Evolutionary conservation across 2,329 filamentous ascomycete genomes (phyloP), one percentile per base, ranked within the genome.

Genomic region (Pseudonectria buxi): DNA sequence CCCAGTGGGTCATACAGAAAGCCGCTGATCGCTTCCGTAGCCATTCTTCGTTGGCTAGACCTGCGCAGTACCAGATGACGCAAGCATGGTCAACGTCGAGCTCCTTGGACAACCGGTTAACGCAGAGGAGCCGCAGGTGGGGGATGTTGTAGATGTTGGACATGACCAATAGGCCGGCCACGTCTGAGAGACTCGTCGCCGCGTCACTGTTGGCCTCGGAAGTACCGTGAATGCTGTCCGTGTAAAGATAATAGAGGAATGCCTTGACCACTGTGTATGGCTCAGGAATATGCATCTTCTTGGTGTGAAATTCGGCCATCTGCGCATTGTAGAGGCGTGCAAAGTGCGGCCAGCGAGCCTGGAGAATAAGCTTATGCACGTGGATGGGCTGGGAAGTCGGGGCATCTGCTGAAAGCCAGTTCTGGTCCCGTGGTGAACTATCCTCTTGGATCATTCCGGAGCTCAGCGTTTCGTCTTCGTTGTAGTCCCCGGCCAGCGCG

Each of bases 71-170:
- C 88, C 94, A 98, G 37, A 95, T 89, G 49, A 94, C 83, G 45
- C 92, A 95, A 3, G 90, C 90, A 55, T 95, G 88, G 41, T 94
- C 86, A 26, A 96, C 83, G 56, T 96, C 90, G 3, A 98, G 75
- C 56, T 98, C 92, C 43, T 86, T 84, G 37, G 85, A 83, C 4
- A 98, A 73, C 7, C 92, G 78, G 56, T 95, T 90, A 36, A 96
- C 85, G 57, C 90, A 95, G 2, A 96, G 72, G 7, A 95, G 75
- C 14, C 90, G 84, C 15, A 98, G 77, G 48, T 92, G 87, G 2
- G 89, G 89, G 67, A 98, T 94, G 56, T 95, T 90, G 65, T 98
- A 98, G 30, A 96, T 86, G 59, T 96, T 95, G 28, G 88, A 88
- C 86, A 98, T 94, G 45, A 98, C 90, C 3, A 98, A 74, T 61